Evolutionary conservation across 306 rosid genomes (phyloP).

Genomic region (Cyclanthera cordifolia): DNA sequence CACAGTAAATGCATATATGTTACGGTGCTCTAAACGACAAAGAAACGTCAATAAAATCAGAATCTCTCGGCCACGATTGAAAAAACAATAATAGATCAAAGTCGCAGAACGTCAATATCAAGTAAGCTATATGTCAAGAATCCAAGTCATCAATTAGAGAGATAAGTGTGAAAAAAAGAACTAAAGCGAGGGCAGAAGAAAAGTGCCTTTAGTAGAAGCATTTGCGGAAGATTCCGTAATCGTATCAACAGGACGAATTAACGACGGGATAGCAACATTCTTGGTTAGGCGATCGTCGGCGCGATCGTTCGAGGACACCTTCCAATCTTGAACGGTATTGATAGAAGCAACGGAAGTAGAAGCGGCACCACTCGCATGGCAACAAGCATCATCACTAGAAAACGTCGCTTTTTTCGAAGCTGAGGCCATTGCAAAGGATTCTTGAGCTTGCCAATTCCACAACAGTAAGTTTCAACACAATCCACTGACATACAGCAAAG

Average conservation of each 20-base stretch:
- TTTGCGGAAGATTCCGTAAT: conserved; percentile 46
- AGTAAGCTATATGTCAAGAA: conserved; percentile 8
- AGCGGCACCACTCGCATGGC: not conserved
- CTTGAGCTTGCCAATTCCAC: conserved; percentile 51
- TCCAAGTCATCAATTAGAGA: conserved; percentile 12
- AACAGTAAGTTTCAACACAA: conserved; percentile 36
- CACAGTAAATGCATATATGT: not conserved
- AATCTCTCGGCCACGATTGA: not conserved
- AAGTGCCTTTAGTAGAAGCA: conserved; percentile 53
- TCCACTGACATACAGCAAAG: conserved; percentile 67
- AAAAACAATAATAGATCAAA: conserved; percentile 8
- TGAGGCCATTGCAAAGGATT: conserved; percentile 90
- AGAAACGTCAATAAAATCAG: not conserved
- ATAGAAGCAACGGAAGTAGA: conserved; percentile 19
- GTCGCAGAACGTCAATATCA: conserved; percentile 8
- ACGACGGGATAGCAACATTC: conserved; percentile 38
- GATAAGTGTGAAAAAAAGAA: not conserved
- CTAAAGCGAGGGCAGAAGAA: too few species aligned
- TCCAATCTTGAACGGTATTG: conserved; percentile 42
- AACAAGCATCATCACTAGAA: conserved; percentile 17
- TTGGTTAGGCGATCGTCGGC: conserved; percentile 34
- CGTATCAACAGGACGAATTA: conserved; percentile 37
- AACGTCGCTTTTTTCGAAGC: conserved; percentile 74
- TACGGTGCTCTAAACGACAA: conserved; percentile 1
- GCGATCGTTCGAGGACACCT: conserved; percentile 18